These are phyloP conservation scores for Isatis tinctoria DNA, from an alignment of 345 rosid species.

Conservation along the genomic window DNA sequence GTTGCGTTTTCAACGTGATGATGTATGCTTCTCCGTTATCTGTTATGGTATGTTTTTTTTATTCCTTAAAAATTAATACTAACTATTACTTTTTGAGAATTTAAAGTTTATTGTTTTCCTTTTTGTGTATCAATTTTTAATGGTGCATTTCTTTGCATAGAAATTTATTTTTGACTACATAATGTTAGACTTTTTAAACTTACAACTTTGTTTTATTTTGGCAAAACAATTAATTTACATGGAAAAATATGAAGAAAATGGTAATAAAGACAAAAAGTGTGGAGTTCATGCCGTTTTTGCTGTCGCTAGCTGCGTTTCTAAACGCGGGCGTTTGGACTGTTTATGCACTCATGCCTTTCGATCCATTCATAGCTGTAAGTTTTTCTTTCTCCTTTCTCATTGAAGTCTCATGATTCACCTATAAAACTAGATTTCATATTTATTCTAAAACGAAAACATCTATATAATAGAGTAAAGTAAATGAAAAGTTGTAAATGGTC, in stretches of 20 bases:
- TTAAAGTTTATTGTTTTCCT: not conserved
- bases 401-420: not conserved
- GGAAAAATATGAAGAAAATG: conserved; percentile 51
- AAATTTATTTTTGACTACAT: not conserved
- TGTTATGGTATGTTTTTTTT: conserved; percentile 53
- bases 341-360: conserved; percentile 68
- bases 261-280: conserved; percentile 80
- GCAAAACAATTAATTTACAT: not conserved
- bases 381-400: not conserved
- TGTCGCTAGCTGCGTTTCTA: conserved; percentile 66
- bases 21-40: conserved; percentile 91
- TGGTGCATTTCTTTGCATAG: not conserved
- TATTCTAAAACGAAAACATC: not conserved
- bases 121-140: not conserved
- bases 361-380: conserved; percentile 64
- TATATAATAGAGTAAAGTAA: not conserved
- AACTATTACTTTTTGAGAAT: not conserved
- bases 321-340: conserved; percentile 68
- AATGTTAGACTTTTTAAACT: not conserved
- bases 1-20: conserved; percentile 57
- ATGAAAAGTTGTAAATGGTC: not conserved
- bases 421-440: not conserved
- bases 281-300: conserved; percentile 81
- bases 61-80: not conserved
- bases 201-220: not conserved